Base-by-base conservation (phyloP, 192 early-diverging fungal genomes). In the Phlyctochytrium arcticum region DNA sequence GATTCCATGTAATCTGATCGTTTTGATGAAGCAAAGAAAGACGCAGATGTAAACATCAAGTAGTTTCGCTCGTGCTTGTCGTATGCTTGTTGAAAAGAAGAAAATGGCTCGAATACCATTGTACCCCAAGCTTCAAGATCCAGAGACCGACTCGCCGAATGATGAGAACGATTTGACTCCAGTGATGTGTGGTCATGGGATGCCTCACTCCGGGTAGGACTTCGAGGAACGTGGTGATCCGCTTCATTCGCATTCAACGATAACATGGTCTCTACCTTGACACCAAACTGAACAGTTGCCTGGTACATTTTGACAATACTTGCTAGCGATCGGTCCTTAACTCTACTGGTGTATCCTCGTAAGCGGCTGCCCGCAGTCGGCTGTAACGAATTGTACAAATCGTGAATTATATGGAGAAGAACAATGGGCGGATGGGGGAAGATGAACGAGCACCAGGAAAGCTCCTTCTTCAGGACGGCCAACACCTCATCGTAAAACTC, bases 81-180 rank as follows among this genome's bases (percentile, higher is more conserved):
- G 72, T 85, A 89, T 27, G 81, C 68, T 54, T 82, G 75, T 46
- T 90, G 88, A 57, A 77, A 85, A 0, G 76, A 47, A 37, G 80
- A 66, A 60, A 90, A 91, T 0, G 86, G 74, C 21, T 91, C 87
- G 39, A 86, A 88, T 3, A 89, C 55, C 4, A 80, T 65, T 30
- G 70, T 71, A 0, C 83, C 79, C 88, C 88, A 91, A 5, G 70
- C 71, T 32, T 72, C 17, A 12, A 72, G 34, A 26, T 74, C 74
- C 4, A 50, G 54, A 46, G 34, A 27, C 50, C 19, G 0, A 29
- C 15, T 4, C 15, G 50, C 19, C 17, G 30, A 0, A 2, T 26
- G 2, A 30, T 53, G 19, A 27, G 3, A 15, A 27, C 50, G 5
- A 8, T 53, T 4, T 4, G 50, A 8, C 5, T 53, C 50, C 50